A percentile compares a stretch with the other conserved stretches of the same genome.
Evolutionary conservation across 2,329 filamentous ascomycete genomes (phyloP).

Genomic region (Botryosphaeria dothidea): DNA sequence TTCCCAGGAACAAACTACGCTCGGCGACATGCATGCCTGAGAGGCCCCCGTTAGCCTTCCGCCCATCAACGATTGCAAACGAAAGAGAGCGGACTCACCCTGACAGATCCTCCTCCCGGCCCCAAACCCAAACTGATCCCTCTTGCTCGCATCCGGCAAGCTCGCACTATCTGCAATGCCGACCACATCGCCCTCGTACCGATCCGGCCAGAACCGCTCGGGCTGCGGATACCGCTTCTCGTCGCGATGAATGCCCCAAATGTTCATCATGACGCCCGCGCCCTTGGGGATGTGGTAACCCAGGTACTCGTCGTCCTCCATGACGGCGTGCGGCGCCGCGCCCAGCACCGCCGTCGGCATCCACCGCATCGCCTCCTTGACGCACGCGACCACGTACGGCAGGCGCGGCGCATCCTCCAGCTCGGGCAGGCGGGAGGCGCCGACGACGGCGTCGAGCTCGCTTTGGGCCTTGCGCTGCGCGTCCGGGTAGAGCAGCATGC

Average conservation of each 20-base stretch:
- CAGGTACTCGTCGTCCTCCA: conserved; percentile 30
- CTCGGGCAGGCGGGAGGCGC: conserved; percentile 28
- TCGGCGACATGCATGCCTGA: conserved; percentile 22
- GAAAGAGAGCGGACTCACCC: conserved; percentile 30
- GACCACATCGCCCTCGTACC: conserved; percentile 27
- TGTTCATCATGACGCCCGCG: conserved; percentile 35
- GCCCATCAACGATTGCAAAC: background rate
- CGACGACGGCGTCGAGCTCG: conserved; percentile 33
- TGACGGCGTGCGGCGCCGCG: conserved; percentile 30
- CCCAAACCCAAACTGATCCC: conserved; percentile 54
- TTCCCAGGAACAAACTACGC: conserved; percentile 17
- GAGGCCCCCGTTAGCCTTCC: background rate
- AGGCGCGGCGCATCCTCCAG: conserved; percentile 29
- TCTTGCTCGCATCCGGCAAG: conserved; percentile 39
- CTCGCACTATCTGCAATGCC: conserved; percentile 34
- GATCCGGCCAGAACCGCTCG: conserved; percentile 22
- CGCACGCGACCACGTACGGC: conserved; percentile 29
- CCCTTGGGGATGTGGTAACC: conserved; percentile 42
- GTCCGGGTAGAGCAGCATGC: conserved; percentile 29
- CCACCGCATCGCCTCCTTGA: conserved; percentile 35
- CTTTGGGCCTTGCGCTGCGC: conserved; percentile 26
- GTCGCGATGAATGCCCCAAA: conserved; percentile 37
- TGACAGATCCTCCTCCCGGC: conserved; percentile 56
- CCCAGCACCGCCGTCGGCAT: conserved; percentile 30
- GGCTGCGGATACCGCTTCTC: conserved; percentile 22